Percentiles rank a stretch among this genome's conserved stretches.
phyloP scores from a whole-genome alignment of 164 flowering plant genomes.

The Taxillus chinensis region DNA sequence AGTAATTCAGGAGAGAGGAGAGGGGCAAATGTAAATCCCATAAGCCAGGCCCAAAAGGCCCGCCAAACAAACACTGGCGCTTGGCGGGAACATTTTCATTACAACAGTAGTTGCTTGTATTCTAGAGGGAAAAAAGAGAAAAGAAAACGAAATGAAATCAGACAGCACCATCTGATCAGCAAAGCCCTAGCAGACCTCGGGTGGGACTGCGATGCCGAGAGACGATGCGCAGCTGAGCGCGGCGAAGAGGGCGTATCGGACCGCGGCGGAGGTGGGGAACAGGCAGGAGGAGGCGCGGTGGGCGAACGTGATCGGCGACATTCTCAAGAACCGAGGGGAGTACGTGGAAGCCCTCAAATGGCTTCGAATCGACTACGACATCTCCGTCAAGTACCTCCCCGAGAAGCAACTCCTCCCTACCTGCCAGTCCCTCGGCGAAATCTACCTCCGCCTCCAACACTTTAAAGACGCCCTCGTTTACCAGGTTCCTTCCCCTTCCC shows the following conservation, averaged over 20 bases:
- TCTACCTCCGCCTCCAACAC: constrained; percentile 57
- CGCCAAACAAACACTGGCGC: too few relatives aligned
- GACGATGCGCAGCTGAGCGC: constrained; percentile 38
- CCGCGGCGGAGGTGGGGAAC: constrained; percentile 58
- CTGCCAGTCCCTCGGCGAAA: constrained; percentile 89
- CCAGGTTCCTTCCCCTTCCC: constrained; percentile 48
- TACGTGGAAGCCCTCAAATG: constrained; percentile 81
- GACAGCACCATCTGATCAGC: too few relatives aligned
- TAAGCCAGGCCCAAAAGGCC: too few relatives aligned
- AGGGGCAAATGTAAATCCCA: too few relatives aligned
- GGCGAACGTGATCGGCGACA: constrained; percentile 87
- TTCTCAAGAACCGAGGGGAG: constrained; percentile 70
- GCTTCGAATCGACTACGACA: constrained; percentile 74
- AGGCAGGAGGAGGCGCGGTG: constrained; percentile 84
- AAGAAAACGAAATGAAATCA: too few relatives aligned
- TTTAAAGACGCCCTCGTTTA: constrained; percentile 65
- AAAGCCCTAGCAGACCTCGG: too few relatives aligned
- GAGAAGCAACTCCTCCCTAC: constrained; percentile 72
- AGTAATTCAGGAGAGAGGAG: too few relatives aligned
- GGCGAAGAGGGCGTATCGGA: constrained; percentile 65
- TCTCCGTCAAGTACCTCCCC: constrained; percentile 56
- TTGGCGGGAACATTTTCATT: too few relatives aligned
- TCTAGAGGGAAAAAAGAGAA: too few relatives aligned
- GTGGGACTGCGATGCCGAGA: constrained; percentile 15
- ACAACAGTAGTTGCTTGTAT: too few relatives aligned